Percentiles rank a stretch among this genome's conserved stretches.
phyloP scores from a whole-genome alignment of 2,329 filamentous ascomycete genomes.

The Talaromyces sp. region DNA sequence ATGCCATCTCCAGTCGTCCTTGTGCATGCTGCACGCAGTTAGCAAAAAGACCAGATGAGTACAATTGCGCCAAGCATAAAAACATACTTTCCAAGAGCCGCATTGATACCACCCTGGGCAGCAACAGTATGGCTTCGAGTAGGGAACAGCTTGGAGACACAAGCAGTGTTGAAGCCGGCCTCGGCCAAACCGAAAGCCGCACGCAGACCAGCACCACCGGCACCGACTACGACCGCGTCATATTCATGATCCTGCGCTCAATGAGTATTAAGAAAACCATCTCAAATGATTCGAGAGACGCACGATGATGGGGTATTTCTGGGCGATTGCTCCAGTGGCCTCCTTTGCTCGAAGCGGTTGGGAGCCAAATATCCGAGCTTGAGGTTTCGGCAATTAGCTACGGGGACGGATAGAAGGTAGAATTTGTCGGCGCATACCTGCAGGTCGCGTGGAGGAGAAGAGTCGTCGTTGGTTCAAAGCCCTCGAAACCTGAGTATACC shows the following conservation, averaged over 20 bases:
- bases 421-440: conserved; percentile 51
- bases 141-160: conserved; percentile 60
- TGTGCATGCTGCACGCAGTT: conserved; percentile 71
- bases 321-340: conserved; percentile 77
- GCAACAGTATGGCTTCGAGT: conserved; percentile 62
- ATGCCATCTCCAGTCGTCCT: conserved; percentile 98
- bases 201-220: conserved; percentile 59
- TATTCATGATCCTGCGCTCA: conserved; percentile 81
- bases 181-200: conserved; percentile 61
- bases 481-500: conserved; percentile 54
- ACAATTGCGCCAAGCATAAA: not conserved
- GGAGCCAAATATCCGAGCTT: conserved; percentile 81
- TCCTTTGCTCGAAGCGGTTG: conserved; percentile 87
- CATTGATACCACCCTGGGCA: conserved; percentile 60
- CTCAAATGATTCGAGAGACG: conserved; percentile 31
- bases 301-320: conserved; percentile 92
- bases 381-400: conserved; percentile 21
- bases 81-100: conserved; percentile 39
- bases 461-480: conserved; percentile 62
- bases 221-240: conserved; percentile 81
- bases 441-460: conserved; percentile 82
- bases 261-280: conserved; percentile 8
- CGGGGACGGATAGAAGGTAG: conserved; percentile 14
- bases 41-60: not conserved
- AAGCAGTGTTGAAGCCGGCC: conserved; percentile 60